Percentiles rank a stretch among this genome's conserved stretches.
Conservation (phyloP, 2,329 filamentous ascomycete genomes). For the Fusarium longipes region DNA sequence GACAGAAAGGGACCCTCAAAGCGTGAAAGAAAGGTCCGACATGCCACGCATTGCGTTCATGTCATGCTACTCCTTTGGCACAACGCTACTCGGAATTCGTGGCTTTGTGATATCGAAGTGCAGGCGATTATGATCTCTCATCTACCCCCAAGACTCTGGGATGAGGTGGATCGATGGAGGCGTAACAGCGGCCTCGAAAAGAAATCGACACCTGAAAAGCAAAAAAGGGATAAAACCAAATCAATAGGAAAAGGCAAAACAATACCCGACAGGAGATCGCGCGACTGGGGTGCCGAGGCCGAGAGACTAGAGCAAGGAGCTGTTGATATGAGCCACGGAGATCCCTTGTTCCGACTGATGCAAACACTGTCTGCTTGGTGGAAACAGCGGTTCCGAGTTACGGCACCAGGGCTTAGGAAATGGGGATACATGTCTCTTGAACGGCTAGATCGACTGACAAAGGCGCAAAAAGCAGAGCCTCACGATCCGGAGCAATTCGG, state of each 20-base stretch:
- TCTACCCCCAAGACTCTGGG: conserved; percentile 73
- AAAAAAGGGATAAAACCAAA: conserved; percentile 47
- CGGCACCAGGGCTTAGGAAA: conserved; percentile 85
- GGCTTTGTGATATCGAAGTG: conserved; percentile 81
- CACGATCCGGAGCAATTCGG: conserved; percentile 76
- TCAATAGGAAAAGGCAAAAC: conserved; percentile 55
- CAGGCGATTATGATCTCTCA: conserved; percentile 82
- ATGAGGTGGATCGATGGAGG: conserved; percentile 79
- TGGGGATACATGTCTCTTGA: conserved; percentile 86
- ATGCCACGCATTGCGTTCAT: conserved; percentile 86
- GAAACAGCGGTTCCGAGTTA: conserved; percentile 84
- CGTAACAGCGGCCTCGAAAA: conserved; percentile 72
- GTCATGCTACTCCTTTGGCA: conserved; percentile 90
- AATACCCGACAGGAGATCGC: conserved; percentile 49
- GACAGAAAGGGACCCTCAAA: conserved; percentile 88
- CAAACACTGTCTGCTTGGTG: conserved; percentile 85
- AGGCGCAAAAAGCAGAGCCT: conserved; percentile 72
- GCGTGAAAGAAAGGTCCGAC: conserved; percentile 80
- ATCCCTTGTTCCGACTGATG: conserved; percentile 82
- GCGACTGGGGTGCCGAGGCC: conserved; percentile 79
- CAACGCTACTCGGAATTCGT: conserved; percentile 85
- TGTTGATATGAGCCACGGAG: conserved; percentile 83
- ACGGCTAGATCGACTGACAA: conserved; percentile 77
- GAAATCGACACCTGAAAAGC: conserved; percentile 46
- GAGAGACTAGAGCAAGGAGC: conserved; percentile 75